Evolutionary conservation across 2,329 filamentous ascomycete species (phyloP).

Genomic region (Trichothecium sympodiale): DNA sequence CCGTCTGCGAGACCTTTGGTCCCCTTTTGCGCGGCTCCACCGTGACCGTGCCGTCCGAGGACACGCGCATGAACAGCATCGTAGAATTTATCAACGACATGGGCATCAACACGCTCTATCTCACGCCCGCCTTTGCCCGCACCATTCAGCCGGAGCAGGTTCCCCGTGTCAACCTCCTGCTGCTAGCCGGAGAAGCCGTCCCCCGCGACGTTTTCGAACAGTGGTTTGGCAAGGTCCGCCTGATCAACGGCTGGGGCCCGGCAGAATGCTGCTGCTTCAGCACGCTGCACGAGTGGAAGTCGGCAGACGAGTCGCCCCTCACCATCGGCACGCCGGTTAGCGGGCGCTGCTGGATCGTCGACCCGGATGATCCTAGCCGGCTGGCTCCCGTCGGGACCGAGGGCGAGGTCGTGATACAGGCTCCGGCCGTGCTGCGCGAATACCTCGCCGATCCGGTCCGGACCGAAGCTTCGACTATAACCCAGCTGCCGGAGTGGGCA

Average conservation of each 20-base stretch:
- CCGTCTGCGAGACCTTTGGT: background rate
- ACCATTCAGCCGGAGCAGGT: background rate
- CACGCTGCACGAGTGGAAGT: conserved; percentile 3
- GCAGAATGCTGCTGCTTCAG: conserved; percentile 5
- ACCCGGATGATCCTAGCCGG: conserved; percentile 2
- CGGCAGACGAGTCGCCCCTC: background rate
- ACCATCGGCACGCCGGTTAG: conserved; percentile 5
- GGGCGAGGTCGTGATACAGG: conserved; percentile 9
- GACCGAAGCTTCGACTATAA: conserved; percentile 13
- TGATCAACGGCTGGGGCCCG: conserved; percentile 6
- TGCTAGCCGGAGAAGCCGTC: conserved; percentile 5
- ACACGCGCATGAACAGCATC: background rate
- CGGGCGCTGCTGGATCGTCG: conserved; percentile 7
- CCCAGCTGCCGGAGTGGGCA: background rate
- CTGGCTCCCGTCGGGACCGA: conserved; percentile 6
- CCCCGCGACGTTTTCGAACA: conserved; percentile 4
- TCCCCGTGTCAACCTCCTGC: conserved; percentile 1
- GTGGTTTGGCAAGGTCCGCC: conserved; percentile 3
- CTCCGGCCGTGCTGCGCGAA: conserved; percentile 30
- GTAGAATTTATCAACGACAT: background rate
- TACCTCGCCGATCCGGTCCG: conserved; percentile 27
- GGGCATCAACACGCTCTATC: background rate
- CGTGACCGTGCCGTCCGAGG: background rate
- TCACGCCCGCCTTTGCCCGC: background rate
- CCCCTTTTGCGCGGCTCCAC: background rate